Evolutionary conservation across 345 rosid genomes (phyloP).

Genomic region (Eutrema heterophyllum): DNA sequence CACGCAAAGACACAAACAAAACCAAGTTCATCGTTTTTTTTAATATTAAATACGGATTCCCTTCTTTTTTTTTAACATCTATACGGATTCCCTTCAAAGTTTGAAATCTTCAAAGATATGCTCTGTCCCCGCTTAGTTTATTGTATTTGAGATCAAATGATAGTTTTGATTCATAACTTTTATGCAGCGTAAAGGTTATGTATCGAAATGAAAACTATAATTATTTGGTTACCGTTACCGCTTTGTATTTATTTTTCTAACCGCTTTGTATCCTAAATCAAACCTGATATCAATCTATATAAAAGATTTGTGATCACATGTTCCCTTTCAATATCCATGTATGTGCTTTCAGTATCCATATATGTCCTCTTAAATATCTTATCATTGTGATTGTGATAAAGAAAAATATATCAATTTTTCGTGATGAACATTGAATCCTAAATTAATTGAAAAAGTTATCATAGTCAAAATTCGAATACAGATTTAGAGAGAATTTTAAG

Average conservation of each 20-base stretch:
- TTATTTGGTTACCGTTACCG: too few relatives aligned
- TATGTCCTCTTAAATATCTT: not conserved
- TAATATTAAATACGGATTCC: not conserved
- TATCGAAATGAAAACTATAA: too few relatives aligned
- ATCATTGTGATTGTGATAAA: not conserved
- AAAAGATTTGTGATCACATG: not conserved
- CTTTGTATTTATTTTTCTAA: too few relatives aligned
- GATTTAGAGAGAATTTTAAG: too few relatives aligned
- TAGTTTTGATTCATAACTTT: not conserved
- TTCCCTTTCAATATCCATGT: not conserved
- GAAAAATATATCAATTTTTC: not conserved
- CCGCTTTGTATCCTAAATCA: too few relatives aligned
- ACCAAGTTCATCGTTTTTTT: not conserved
- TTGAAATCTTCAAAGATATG: conserved; percentile 22
- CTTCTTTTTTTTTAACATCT: not conserved
- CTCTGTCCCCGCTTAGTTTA: not conserved
- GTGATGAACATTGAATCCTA: not conserved
- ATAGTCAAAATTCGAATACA: not conserved
- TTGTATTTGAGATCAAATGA: conserved; percentile 2
- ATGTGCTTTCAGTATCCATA: not conserved
- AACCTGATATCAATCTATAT: too few relatives aligned
- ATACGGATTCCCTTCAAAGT: not conserved
- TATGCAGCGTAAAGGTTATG: too few relatives aligned
- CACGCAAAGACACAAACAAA: not conserved
- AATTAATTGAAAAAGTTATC: not conserved